phyloP scores from a whole-genome alignment of 2,329 filamentous ascomycete species.

The Ascochyta fabae region DNA sequence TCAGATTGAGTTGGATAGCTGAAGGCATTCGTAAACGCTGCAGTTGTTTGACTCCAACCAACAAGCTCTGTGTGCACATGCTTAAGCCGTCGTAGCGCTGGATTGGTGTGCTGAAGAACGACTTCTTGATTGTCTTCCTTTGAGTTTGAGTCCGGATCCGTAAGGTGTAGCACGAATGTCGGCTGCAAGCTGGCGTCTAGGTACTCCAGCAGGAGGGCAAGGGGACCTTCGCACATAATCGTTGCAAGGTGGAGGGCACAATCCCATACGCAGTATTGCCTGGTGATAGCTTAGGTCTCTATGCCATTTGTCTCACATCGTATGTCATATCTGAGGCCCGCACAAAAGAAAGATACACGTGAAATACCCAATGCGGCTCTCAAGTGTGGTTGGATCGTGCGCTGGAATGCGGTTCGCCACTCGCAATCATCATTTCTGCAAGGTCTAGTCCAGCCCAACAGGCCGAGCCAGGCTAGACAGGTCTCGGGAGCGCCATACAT shows the following conservation, averaged over 20 bases:
- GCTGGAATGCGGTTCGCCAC: neutral
- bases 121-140: neutral
- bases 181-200: slow-evolving; percentile 9
- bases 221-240: slow-evolving; percentile 6
- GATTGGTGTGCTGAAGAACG: slow-evolving; percentile 5
- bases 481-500: neutral
- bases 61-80: neutral
- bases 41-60: neutral
- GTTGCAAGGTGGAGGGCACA: neutral
- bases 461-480: slow-evolving; percentile 1
- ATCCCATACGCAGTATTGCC: neutral
- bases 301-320: neutral
- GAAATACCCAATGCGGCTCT: neutral
- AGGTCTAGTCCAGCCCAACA: neutral
- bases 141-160: neutral
- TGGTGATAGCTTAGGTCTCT: neutral
- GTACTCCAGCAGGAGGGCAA: slow-evolving; percentile 11
- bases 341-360: neutral
- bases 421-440: slow-evolving; percentile 1
- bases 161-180: slow-evolving; percentile 3
- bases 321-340: neutral
- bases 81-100: neutral
- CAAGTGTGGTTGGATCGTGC: neutral
- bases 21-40: neutral
- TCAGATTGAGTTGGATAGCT: neutral